Conservation (phyloP, 2,329 filamentous ascomycete species). For the Fusarium sp. region DNA sequence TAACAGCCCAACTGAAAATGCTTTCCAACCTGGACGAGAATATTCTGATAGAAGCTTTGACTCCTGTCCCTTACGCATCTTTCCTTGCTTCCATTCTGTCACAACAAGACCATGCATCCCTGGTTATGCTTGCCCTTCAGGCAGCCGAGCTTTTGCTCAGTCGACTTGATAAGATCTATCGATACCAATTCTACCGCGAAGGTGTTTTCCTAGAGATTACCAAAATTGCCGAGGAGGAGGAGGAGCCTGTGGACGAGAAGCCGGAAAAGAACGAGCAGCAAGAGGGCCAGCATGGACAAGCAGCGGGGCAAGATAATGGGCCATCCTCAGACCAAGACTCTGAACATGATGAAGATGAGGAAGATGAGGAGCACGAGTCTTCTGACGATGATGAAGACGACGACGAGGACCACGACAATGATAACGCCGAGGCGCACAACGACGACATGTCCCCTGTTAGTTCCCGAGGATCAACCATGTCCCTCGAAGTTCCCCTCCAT, state of each 20-base stretch:
- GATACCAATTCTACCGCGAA: conserved; percentile 96
- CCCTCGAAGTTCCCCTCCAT: conserved; percentile 68
- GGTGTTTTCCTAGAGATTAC: conserved; percentile 93
- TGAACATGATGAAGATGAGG: conserved; percentile 47
- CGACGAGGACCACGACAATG: conserved; percentile 63
- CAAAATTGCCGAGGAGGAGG: conserved; percentile 74
- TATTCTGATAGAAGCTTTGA: conserved; percentile 87
- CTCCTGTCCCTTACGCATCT: conserved; percentile 92
- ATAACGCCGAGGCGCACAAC: conserved; percentile 65
- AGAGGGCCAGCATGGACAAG: conserved; percentile 46
- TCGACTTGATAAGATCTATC: conserved; percentile 87
- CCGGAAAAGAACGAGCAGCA: conserved; percentile 33
- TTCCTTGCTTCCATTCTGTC: conserved; percentile 95
- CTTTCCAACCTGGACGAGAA: conserved; percentile 90
- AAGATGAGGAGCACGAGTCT: conserved; percentile 55
- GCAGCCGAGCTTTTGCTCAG: conserved; percentile 89
- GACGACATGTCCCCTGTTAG: conserved; percentile 75
- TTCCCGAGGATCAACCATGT: conserved; percentile 76
- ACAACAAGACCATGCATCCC: conserved; percentile 89
- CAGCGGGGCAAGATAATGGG: conserved; percentile 50
- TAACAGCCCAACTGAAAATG: conserved; percentile 98
- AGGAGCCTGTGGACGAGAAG: conserved; percentile 49
- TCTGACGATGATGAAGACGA: conserved; percentile 64
- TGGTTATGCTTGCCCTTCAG: conserved; percentile 89
- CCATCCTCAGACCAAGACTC: conserved; percentile 51